Evolutionary conservation across 176 grass and related monocot species (phyloP), one percentile per base, ranked within the genome.

Genomic region (Oryza glaberrima): DNA sequence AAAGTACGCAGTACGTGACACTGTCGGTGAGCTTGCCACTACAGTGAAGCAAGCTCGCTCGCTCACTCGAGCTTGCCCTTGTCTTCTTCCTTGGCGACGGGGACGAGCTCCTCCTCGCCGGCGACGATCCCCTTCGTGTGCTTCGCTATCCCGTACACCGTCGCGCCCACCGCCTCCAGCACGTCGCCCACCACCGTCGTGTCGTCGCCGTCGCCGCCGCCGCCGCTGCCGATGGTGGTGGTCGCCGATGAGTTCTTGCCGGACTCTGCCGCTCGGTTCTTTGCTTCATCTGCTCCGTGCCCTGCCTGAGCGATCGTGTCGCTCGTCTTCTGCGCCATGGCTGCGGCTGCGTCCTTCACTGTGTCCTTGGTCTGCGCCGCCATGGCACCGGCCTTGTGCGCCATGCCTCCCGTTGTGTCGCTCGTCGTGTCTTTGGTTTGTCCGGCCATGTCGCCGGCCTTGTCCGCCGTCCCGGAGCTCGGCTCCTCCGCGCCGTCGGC

Each of bases 51-150:
- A 9, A 7, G 36, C 36, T 41, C 40, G 36, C 36, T 8, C 56
- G 54, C 17, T 83, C 56, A 74, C 41, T 65, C 45, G 26, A 28
- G 10, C 67, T 82, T 90, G 44, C 28, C 10, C 79, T 80, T 90
- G 54, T 77, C 83, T 17, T 77, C 83, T 17, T 86, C 73, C 16
- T 83, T 22, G 1, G 14, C 54, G 17, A 70, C 66, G 0, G 83
- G 82, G 41, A 89, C 78, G 70, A 85, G 17, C 79, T 73, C 73
- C 79, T 95, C 92, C 64, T 87, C 86, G 67, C 86, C 93, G 44
- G 88, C 88, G 17, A 98, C 89, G 52, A 98, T 82, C 10, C 73
- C 89, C 77, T 91, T 93, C 26, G 86, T 51, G 67, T 90, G 88
- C 79, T 87, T 34, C 9, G 79, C 89, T 20, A 95, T 70, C 15